Evolutionary conservation across 257 asterid species (phyloP).

Genomic region (Mitragyna speciosa): DNA sequence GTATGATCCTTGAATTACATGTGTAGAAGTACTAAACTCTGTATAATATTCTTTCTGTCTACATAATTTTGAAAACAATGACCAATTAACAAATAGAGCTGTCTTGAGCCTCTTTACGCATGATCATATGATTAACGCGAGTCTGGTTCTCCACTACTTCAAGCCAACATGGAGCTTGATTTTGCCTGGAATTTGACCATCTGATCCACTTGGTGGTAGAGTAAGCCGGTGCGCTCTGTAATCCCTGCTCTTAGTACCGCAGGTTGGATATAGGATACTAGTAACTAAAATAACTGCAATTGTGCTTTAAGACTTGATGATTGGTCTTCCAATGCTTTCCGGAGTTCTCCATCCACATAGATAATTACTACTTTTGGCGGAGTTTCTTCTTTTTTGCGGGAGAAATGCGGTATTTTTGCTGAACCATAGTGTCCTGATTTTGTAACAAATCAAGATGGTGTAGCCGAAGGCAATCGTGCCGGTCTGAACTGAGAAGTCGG

Average conservation of each 20-base stretch:
- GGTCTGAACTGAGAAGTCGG: conserved; percentile 9
- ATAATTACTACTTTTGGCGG: neutral
- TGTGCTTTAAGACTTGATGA: neutral
- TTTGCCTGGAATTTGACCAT: conserved; percentile 23
- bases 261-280: conserved; percentile 16
- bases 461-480: conserved; percentile 5
- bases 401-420: neutral
- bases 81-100: neutral
- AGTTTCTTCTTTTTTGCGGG: conserved; percentile 12
- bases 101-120: neutral
- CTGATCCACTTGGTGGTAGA: conserved; percentile 9
- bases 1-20: neutral
- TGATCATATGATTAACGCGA: neutral
- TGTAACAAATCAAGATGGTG: conserved; percentile 6
- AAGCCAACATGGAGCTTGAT: conserved; percentile 5
- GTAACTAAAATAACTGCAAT: conserved; percentile 4
- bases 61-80: neutral
- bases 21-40: neutral
- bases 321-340: conserved; percentile 11
- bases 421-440: conserved; percentile 13
- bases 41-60: neutral
- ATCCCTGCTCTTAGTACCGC: conserved; percentile 19
- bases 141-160: conserved; percentile 15
- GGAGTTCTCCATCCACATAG: neutral
- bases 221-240: neutral